These are phyloP conservation scores for Schizosaccharomyces cryophilus DNA, from an alignment of 805 yeast species.

Conservation along the genomic window DNA sequence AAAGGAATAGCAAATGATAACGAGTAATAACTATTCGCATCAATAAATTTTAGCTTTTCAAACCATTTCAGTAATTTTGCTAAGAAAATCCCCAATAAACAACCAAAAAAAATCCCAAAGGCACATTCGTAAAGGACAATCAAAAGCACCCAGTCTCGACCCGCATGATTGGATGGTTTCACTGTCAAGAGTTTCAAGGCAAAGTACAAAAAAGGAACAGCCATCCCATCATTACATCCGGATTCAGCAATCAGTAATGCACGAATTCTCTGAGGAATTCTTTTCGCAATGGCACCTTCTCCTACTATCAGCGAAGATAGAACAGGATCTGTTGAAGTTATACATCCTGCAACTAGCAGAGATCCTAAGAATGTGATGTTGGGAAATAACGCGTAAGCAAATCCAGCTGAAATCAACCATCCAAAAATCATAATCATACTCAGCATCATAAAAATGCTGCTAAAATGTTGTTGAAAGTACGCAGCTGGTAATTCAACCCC, in stretches of 20 bases:
- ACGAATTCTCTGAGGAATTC: slow-evolving; percentile 77
- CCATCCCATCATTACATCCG: slow-evolving; percentile 89
- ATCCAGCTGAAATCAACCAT: slow-evolving; percentile 62
- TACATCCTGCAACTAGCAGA: slow-evolving; percentile 57
- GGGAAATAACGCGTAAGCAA: slow-evolving; percentile 57
- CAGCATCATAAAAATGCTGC: slow-evolving; percentile 45
- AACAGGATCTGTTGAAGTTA: slow-evolving; percentile 89
- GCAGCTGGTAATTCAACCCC: slow-evolving; percentile 81
- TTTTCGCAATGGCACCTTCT: slow-evolving; percentile 69
- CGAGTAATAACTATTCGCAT: slow-evolving; percentile 67
- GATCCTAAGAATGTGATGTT: slow-evolving; percentile 46
- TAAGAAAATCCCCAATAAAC: slow-evolving; percentile 42
- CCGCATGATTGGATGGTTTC: slow-evolving; percentile 39
- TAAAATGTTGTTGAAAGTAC: slow-evolving; percentile 67
- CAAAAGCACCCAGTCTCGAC: slow-evolving; percentile 55
- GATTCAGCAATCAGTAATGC: slow-evolving; percentile 66
- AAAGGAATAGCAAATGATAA: slow-evolving; percentile 62
- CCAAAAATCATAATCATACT: slow-evolving; percentile 79
- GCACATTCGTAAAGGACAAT: slow-evolving; percentile 62
- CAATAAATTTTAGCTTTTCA: slow-evolving; percentile 42
- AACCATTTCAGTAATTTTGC: slow-evolving; percentile 52
- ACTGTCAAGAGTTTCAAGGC: slow-evolving; percentile 42
- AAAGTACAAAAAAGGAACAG: slow-evolving; percentile 62
- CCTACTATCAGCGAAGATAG: slow-evolving; percentile 90
- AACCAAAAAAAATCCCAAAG: slow-evolving; percentile 56